Evolutionary conservation across 1,284 basidiomycete species (phyloP).

Genomic region (Rhizopogon parksii): DNA sequence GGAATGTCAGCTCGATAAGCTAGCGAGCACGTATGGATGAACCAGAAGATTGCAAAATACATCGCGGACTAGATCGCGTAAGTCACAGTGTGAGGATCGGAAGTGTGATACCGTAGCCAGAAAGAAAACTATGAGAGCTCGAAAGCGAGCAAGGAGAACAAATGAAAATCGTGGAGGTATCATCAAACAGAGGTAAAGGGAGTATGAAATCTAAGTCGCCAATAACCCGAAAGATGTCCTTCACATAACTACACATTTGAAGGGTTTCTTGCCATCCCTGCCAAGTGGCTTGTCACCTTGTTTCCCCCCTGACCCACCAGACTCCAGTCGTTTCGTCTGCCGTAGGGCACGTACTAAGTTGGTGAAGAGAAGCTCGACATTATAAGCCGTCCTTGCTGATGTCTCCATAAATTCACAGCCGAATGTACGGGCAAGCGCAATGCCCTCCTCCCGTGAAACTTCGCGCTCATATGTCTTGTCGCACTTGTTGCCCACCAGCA

Average conservation of each 20-base stretch:
- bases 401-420: slow-evolving; percentile 97
- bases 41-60: slow-evolving; percentile 28
- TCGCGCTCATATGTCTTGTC: slow-evolving; percentile 84
- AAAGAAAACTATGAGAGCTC: slow-evolving; percentile 29
- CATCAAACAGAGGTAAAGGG: slow-evolving; percentile 55
- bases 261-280: slow-evolving; percentile 41
- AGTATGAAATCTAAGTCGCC: slow-evolving; percentile 58
- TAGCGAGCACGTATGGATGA: not conserved
- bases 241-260: slow-evolving; percentile 75
- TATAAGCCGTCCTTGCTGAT: slow-evolving; percentile 90
- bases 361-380: slow-evolving; percentile 92
- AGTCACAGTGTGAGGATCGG: slow-evolving; percentile 32
- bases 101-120: slow-evolving; percentile 25
- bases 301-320: slow-evolving; percentile 26
- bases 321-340: slow-evolving; percentile 39
- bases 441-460: slow-evolving; percentile 85
- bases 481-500: slow-evolving; percentile 90
- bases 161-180: slow-evolving; percentile 59
- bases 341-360: slow-evolving; percentile 87
- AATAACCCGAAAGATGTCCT: slow-evolving; percentile 49
- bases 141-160: slow-evolving; percentile 25
- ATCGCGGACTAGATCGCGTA: slow-evolving; percentile 35
- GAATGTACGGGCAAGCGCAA: slow-evolving; percentile 76
- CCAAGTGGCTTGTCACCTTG: slow-evolving; percentile 26
- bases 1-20: not conserved